Base-by-base conservation (phyloP, 1,139 yeast genomes). In the Lodderomyces metapsilosis region DNA sequence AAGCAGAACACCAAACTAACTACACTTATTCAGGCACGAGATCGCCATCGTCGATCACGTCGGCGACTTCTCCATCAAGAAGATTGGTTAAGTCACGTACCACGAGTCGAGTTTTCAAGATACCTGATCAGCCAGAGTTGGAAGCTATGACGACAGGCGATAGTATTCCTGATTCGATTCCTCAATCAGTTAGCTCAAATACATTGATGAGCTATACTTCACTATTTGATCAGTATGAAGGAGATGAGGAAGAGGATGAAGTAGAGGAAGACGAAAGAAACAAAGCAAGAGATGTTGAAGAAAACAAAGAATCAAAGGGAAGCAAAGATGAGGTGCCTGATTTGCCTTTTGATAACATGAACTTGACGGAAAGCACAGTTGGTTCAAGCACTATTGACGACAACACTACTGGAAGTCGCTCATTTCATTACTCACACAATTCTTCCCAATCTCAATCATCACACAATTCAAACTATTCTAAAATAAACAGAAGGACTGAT, bases 181-280 rank as follows among this genome's bases (percentile, higher is more conserved):
- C 34, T 2, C 36, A 33, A 11, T 45, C 52, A 2, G 23, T 48
- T 1, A 59, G 62, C 42, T 37, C 47, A 5, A 48, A 41, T 22
- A 49, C 58, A 1, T 41, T 57, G 9, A 42, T 45, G 9, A 62
- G 63, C 41, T 51, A 57, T 39, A 39, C 57, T 5, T 61, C 66
- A n/a, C 47, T 62, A 25, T 53, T 61, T 33, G 64, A 58, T 33
- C 45, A 52, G 4, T 59, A 57, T 39, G 59, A 56, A 12, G 46
- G 40, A 10, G 27, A 23, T 11, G 33, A 35, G 22, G 22, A n/a
- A 12, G 30, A 23, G 6, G 39, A 21, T n/a, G 43, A 37, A 5
- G 40, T 33, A 5, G 30, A 34, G 11, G 12, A 22, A 4, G 43
- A 40, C 3, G 37, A 33, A 4, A 17, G 21, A 5, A 10, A 22